Evolutionary conservation across 116 monocot genomes (phyloP).

Genomic region (Papilionanthe hybrid): DNA sequence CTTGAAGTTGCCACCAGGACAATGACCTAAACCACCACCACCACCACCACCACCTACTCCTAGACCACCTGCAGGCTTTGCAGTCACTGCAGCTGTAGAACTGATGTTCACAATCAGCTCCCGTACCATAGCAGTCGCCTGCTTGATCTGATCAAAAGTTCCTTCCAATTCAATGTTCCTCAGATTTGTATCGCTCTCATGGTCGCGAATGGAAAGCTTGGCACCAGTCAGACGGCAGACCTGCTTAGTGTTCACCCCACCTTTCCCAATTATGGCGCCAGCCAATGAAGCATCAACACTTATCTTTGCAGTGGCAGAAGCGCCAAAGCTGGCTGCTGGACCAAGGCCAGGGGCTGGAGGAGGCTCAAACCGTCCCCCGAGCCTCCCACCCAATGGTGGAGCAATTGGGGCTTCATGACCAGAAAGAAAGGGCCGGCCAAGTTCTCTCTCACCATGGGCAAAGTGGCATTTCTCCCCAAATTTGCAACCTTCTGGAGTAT

Average conservation of each 20-base stretch:
- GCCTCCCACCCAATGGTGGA: conserved; percentile 7
- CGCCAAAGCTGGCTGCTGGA: conserved; percentile 46
- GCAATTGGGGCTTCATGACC: conserved; percentile 4
- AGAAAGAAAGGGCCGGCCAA: conserved; percentile 24
- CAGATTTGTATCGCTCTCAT: conserved; percentile 50
- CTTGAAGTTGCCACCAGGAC: conserved; percentile 30
- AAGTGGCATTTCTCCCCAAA: conserved; percentile 93
- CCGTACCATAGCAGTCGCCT: conserved; percentile 39
- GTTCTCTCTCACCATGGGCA: conserved; percentile 89
- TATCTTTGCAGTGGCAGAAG: conserved; percentile 92
- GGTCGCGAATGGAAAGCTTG: conserved; percentile 77
- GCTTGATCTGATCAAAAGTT: conserved; percentile 45
- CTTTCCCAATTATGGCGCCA: conserved; percentile 94
- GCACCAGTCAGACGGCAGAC: conserved; percentile 77
- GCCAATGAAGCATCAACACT: conserved; percentile 94
- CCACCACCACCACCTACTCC: neutral
- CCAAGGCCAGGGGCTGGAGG: neutral
- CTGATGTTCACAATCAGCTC: conserved; percentile 69
- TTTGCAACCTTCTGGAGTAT: conserved; percentile 79
- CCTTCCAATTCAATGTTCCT: conserved; percentile 56
- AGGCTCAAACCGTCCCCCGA: conserved; percentile 12
- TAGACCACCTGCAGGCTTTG: neutral
- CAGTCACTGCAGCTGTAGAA: conserved; percentile 13
- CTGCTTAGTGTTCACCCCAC: conserved; percentile 88
- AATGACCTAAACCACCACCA: neutral